Conservation (phyloP, 225 moss, liverwort and hornwort genomes). For the Neckera pumila region DNA sequence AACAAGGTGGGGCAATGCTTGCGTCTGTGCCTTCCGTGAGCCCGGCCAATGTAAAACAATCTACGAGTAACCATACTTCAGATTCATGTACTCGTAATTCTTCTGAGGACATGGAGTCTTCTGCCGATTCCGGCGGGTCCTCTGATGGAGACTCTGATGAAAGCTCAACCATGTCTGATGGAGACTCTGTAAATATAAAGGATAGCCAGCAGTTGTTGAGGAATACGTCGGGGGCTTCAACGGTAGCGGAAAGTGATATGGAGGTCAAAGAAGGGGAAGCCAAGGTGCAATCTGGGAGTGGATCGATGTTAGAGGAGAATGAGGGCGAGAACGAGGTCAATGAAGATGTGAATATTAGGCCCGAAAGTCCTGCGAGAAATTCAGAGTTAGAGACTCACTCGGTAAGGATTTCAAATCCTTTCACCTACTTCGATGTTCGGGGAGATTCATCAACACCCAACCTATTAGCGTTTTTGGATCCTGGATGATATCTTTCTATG, state of each 20-base stretch:
- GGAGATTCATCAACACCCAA: neutral
- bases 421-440: neutral
- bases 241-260: neutral
- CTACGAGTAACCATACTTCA: constrained; percentile 11
- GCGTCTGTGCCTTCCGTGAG: constrained; percentile 23
- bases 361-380: constrained; percentile 20
- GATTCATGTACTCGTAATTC: constrained; percentile 5
- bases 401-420: constrained; percentile 18
- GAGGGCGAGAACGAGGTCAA: constrained; percentile 44
- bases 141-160: constrained; percentile 42
- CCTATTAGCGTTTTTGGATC: neutral
- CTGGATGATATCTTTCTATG: neutral
- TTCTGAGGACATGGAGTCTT: constrained; percentile 12
- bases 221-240: constrained; percentile 12
- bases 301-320: constrained; percentile 27
- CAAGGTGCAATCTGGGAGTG: neutral
- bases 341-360: constrained; percentile 10
- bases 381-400: constrained; percentile 22
- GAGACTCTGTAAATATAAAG: constrained; percentile 28
- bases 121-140: constrained; percentile 19
- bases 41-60: neutral
- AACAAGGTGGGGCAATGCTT: constrained; percentile 33
- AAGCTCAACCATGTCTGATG: constrained; percentile 43
- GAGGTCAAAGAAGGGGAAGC: neutral
- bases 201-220: constrained; percentile 13